phyloP scores from a whole-genome alignment of 495 filamentous ascomycete genomes.

The Penicillium bialowiezense region DNA sequence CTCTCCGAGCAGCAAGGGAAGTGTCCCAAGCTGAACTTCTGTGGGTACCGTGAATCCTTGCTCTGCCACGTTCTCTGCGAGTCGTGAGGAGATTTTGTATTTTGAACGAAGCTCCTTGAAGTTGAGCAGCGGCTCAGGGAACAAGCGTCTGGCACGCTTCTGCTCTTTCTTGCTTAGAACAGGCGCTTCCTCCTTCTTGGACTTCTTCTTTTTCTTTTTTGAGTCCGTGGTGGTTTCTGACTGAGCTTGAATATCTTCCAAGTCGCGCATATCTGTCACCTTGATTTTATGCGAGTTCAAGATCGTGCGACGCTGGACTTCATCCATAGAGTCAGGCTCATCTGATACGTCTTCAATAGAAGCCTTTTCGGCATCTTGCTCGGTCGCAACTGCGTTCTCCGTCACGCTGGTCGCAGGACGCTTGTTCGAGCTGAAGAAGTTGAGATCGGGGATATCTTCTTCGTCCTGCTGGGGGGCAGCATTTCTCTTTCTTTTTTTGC shows the following conservation, averaged over 20 bases:
- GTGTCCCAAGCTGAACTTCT: constrained; percentile 83
- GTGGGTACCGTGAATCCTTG: constrained; percentile 87
- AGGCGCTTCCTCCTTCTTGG: constrained; percentile 37
- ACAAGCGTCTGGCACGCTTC: constrained; percentile 54
- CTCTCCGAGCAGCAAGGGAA: constrained; percentile 70
- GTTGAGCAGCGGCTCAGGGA: constrained; percentile 71
- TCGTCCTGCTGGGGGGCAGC: constrained; percentile 19
- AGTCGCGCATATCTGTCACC: constrained; percentile 63
- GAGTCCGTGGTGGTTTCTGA: constrained; percentile 43
- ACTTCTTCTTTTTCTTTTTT: constrained; percentile 52
- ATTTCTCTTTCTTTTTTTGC: constrained; percentile 41
- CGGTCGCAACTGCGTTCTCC: constrained; percentile 11
- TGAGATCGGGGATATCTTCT: constrained; percentile 29
- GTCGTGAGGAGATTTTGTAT: constrained; percentile 66
- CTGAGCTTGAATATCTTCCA: constrained; percentile 34
- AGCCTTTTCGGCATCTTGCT: constrained; percentile 16
- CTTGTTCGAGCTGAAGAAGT: constrained; percentile 39
- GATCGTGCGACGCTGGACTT: constrained; percentile 70
- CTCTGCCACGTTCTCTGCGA: constrained; percentile 74
- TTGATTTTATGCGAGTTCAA: constrained; percentile 84
- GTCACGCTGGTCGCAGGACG: constrained; percentile 16
- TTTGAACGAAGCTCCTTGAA: constrained; percentile 68
- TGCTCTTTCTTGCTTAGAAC: constrained; percentile 50
- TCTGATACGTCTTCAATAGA: constrained; percentile 25
- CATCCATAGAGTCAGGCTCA: constrained; percentile 38